Percentiles rank a stretch among this genome's conserved stretches.
phyloP scores from a whole-genome alignment of 2,329 filamentous ascomycete genomes.

The Diaporthe sp. region DNA sequence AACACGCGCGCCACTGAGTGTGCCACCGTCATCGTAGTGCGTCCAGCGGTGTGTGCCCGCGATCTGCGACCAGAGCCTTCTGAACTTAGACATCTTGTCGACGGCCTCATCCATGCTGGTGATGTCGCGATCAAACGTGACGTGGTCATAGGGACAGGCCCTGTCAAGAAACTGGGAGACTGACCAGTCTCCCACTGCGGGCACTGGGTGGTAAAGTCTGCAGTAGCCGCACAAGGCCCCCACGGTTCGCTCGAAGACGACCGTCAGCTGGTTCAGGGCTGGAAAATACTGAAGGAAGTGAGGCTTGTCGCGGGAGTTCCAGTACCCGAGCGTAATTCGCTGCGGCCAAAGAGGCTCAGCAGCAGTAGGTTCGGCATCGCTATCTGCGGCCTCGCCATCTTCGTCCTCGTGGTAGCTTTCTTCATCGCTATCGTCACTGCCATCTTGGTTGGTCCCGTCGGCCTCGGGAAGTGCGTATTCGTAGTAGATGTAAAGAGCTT shows the following conservation, averaged over 20 bases:
- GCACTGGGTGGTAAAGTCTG: rapidly evolving
- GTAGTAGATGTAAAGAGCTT: background rate
- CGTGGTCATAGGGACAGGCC: background rate
- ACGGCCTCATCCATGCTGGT: background rate
- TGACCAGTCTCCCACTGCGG: no score
- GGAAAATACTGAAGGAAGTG: background rate
- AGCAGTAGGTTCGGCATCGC: background rate
- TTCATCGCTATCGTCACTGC: background rate
- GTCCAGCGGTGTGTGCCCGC: rapidly evolving
- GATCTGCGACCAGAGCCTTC: background rate
- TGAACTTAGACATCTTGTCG: background rate
- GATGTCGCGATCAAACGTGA: background rate
- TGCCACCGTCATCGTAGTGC: no score
- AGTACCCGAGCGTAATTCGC: no score
- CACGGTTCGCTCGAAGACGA: background rate
- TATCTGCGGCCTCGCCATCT: background rate
- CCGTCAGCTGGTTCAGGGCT: background rate
- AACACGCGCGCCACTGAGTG: no score
- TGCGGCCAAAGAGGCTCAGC: background rate
- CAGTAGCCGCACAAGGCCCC: rapidly evolving
- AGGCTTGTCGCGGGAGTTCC: no score
- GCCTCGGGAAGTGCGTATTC: background rate
- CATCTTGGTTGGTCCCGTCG: background rate
- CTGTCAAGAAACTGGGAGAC: background rate
- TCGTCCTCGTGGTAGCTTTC: background rate